Evolutionary conservation across 306 rosid genomes (phyloP), one percentile per base, ranked within the genome.

Genomic region (Oemleria cerasiformis): DNA sequence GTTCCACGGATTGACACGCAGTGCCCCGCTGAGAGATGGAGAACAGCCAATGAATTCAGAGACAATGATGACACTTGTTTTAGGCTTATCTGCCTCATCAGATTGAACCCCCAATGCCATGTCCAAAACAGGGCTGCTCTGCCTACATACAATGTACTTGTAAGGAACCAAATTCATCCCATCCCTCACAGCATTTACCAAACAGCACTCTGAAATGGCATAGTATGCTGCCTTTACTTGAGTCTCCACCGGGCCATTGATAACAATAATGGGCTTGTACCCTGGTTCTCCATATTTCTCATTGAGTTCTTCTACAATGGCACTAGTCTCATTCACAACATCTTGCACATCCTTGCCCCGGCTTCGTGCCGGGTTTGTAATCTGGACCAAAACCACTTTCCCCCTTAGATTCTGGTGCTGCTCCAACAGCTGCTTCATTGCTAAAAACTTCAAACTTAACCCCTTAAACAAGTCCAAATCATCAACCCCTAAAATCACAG

Each of bases 141-240:
- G 36, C 36, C 97, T 81, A 76, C 97, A 87, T 60, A 92, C 86
- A 59, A 89, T 67, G 69, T 89, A 92, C 68, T 92, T 96, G 58
- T 92, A 92, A 6, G 97, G 97, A 80, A 92, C 89, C 65, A 92
- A 96, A 75, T 92, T 92, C 97, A 92, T 92, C 56, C 97, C 97
- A 64, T 92, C 97, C 74, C 97, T 84, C 77, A 92, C 97, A 6
- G 97, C 97, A 6, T 96, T 92, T 71, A 92, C 97, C 66, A 92
- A 92, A 78, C 97, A 92, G 50, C 96, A 89, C 75, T 92, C 97
- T 3, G 97, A 92, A 67, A 89, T 79, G 40, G 82, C 86, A 65
- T 89, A 92, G 78, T 89, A 92, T 44, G 96, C 97, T 8, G 83
- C 89, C 73, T 96, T 71, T 87, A 89, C 97, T 7, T 78, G 87